Evolutionary conservation across 2,329 filamentous ascomycete genomes (phyloP).

Genomic region (Periconia macrospinosa): DNA sequence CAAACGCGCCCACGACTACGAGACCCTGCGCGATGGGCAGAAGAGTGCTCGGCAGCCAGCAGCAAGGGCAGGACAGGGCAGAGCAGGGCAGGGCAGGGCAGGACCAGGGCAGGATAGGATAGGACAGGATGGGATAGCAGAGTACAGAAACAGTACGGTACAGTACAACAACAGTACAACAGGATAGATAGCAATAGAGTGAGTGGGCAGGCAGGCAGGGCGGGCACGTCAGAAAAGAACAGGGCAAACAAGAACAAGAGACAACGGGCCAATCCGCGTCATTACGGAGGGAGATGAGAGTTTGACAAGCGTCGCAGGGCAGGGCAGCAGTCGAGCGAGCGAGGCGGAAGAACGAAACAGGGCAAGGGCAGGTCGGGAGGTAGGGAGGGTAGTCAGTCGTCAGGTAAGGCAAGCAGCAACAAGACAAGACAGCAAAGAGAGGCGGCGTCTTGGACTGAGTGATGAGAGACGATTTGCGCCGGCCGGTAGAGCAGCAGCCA

Average conservation of each 20-base stretch:
- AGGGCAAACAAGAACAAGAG: constrained; percentile 27
- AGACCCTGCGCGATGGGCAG: constrained; percentile 5
- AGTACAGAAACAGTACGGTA: too few species aligned
- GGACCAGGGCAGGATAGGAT: constrained; percentile 24
- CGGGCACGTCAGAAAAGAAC: constrained; percentile 27
- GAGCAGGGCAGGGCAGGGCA: constrained; percentile 29
- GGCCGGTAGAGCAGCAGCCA: too few species aligned
- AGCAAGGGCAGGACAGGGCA: constrained; percentile 24
- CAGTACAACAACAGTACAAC: too few species aligned
- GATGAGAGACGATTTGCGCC: constrained; percentile 16
- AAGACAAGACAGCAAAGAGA: background rate
- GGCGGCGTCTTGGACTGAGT: background rate
- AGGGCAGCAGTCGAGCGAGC: background rate
- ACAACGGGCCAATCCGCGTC: constrained; percentile 37
- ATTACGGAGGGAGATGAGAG: constrained; percentile 34
- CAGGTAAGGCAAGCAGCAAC: background rate
- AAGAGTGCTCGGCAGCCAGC: constrained; percentile 32
- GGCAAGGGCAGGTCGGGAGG: constrained; percentile 23
- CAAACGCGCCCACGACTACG: constrained; percentile 22
- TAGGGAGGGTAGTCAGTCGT: too few species aligned
- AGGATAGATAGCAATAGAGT: constrained; percentile 24
- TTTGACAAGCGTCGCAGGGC: constrained; percentile 42
- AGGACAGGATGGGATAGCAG: too few species aligned
- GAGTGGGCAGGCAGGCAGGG: constrained; percentile 5
- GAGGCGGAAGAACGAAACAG: constrained; percentile 16